phyloP scores from a whole-genome alignment of 805 yeast genomes.

The Wilhelminamyces savonicus region DNA sequence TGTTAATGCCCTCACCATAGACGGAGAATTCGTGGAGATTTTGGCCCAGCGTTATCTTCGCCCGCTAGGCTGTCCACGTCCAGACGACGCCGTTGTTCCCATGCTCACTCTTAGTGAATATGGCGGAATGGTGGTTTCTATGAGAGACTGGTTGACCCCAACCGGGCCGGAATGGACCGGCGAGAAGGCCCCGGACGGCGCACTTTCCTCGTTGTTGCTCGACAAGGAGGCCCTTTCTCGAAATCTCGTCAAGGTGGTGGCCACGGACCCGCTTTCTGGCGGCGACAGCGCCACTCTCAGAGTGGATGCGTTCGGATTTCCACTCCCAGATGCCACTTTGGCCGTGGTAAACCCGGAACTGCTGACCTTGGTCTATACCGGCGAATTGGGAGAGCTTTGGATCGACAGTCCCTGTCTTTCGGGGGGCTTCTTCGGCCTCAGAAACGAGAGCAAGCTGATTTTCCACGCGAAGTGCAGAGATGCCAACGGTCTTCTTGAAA shows the following conservation, averaged over 20 bases:
- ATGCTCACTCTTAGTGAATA: slow-evolving; percentile 84
- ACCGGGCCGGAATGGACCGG: slow-evolving; percentile 21
- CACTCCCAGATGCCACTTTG: slow-evolving; percentile 87
- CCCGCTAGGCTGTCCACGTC: slow-evolving; percentile 79
- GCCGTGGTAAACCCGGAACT: slow-evolving; percentile 96
- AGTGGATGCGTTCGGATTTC: slow-evolving; percentile 90
- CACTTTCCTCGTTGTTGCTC: slow-evolving; percentile 57
- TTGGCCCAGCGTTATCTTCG: slow-evolving; percentile 83
- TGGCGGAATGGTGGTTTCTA: slow-evolving; percentile 91
- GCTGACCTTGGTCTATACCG: slow-evolving; percentile 59
- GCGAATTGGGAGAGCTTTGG: slow-evolving; percentile 95
- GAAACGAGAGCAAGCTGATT: slow-evolving; percentile 60
- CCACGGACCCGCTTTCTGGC: slow-evolving; percentile 45
- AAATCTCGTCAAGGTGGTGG: slow-evolving; percentile 63
- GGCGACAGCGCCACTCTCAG: slow-evolving; percentile 45
- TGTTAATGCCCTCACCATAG: slow-evolving; percentile 82
- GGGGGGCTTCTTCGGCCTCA: slow-evolving; percentile 80
- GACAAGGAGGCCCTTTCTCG: slow-evolving; percentile 70
- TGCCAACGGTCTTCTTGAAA: slow-evolving; percentile 60
- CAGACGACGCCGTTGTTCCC: slow-evolving; percentile 79
- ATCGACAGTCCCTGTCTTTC: slow-evolving; percentile 89
- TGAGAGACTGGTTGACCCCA: slow-evolving; percentile 73
- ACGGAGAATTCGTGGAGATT: slow-evolving; percentile 88
- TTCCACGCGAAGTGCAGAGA: slow-evolving; percentile 80
- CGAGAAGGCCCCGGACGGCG: too few species aligned